Evolutionary conservation across 106 monocot species (phyloP), one percentile per base, ranked within the genome.

Genomic region (Ottelia alismoides): DNA sequence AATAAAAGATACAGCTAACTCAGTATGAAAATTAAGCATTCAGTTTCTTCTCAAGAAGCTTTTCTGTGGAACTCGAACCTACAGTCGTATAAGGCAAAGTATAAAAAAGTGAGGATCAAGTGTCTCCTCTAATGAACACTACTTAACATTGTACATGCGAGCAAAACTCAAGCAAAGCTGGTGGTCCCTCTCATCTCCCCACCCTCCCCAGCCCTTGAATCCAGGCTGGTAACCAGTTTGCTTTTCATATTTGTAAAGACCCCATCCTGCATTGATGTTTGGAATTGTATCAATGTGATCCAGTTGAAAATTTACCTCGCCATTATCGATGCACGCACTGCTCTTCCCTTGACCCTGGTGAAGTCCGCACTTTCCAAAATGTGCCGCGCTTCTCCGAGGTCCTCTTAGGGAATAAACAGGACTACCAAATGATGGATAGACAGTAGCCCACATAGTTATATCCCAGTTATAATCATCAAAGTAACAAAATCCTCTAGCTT

Each of bases 391-490:
- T 56, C 69, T 73, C 48, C 82, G 66, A 28, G 89, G 79, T 10
- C 96, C 96, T 53, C 89, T 78, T 11, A 96, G 62, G n/a, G 69
- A 76, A 53, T 79, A 82, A 63, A 82, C 89, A 17, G 75, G 65
- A 20, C 62, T 67, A 30, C 74, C 74, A 67, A 89, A 89, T 6
- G 89, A 89, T 3, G 96, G 88, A 63, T 85, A 96, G 51, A 96
- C 79, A 1, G 82, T 82, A 20, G 78, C 70, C 89, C 96, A 96
- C 96, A 96, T 89, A 2, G 96, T 89, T 71, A 96, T 89, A 67
- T 89, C 96, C 96, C 96, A 96, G 61, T 96, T 89, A 65, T 96
- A 96, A 28, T 96, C 96, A 55, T 89, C 88, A 56, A 89, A 96
- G 3, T 47, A 62, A 56, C 96, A 96, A 31, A 96, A 96, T 45